Evolutionary conservation across 192 early-diverging fungal genomes (phyloP).

Genomic region (Backusella parvicylindrica): DNA sequence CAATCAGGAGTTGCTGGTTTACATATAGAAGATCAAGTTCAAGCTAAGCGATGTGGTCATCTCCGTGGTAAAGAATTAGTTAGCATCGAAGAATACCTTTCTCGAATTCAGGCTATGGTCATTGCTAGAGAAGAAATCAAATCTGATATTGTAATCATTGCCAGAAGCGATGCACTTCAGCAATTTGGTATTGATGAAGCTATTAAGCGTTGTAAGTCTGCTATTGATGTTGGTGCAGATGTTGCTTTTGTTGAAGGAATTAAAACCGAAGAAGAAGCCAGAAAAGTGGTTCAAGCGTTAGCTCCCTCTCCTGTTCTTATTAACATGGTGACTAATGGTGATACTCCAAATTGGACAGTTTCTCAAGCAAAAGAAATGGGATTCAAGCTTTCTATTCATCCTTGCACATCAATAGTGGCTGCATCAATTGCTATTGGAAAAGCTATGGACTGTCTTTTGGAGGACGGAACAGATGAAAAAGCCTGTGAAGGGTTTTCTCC

Average conservation of each 20-base stretch:
- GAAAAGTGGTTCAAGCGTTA: background rate
- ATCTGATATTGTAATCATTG: constrained; percentile 23
- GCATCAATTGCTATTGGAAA: constrained; percentile 19
- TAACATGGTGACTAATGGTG: constrained; percentile 18
- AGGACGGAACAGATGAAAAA: constrained; percentile 10
- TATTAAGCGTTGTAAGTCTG: constrained; percentile 14
- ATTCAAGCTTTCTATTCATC: constrained; percentile 11
- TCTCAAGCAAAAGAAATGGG: constrained; percentile 17
- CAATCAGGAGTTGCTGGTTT: constrained; percentile 21
- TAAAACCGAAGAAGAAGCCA: constrained; percentile 16
- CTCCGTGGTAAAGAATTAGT: constrained; percentile 20
- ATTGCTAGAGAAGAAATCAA: constrained; percentile 9
- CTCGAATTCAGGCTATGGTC: constrained; percentile 13
- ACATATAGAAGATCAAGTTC: constrained; percentile 24
- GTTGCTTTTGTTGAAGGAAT: constrained; percentile 19
- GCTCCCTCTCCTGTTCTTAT: constrained; percentile 14
- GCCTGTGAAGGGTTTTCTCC: constrained; percentile 10
- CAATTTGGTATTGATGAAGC: constrained; percentile 18
- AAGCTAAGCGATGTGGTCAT: constrained; percentile 23
- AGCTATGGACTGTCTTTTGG: constrained; percentile 13
- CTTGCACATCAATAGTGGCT: constrained; percentile 7
- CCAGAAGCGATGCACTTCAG: constrained; percentile 22
- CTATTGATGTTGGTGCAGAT: constrained; percentile 10
- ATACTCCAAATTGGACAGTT: constrained; percentile 16
- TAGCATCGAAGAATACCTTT: constrained; percentile 3